These are phyloP conservation scores for Isoetes engelmannii DNA, from an alignment of 83 land plant species.

Conservation along the genomic window DNA sequence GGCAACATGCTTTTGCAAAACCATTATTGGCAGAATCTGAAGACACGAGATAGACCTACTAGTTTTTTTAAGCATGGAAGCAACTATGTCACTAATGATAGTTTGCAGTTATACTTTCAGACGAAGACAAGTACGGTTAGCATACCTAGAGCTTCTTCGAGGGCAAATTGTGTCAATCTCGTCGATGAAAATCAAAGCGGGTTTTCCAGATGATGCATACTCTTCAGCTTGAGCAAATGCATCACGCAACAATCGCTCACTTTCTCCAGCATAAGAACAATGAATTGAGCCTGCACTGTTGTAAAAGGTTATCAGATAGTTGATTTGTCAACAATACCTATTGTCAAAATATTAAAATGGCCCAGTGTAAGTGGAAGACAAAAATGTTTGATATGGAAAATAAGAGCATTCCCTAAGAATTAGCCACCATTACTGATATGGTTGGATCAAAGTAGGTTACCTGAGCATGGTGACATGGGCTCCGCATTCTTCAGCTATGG, in stretches of 20 bases:
- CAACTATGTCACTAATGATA: background rate
- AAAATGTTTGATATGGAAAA: background rate
- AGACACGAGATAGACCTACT: background rate
- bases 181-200: constrained; percentile 86
- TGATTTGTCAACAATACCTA: background rate
- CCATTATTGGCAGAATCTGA: background rate
- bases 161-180: constrained; percentile 88
- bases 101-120: too few species aligned
- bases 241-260: constrained; percentile 70
- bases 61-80: background rate
- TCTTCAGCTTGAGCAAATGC: constrained; percentile 66
- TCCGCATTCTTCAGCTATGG: constrained; percentile 60
- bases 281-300: constrained; percentile 72
- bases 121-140: background rate
- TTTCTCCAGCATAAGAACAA: constrained; percentile 80
- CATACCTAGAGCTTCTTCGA: constrained; percentile 54
- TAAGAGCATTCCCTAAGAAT: background rate
- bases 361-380: background rate
- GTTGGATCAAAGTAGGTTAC: constrained; percentile 13
- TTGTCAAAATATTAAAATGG: constrained; percentile 2
- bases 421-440: too few species aligned
- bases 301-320: background rate
- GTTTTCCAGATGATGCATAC: constrained; percentile 54
- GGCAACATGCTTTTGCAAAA: background rate
- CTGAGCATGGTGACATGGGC: constrained; percentile 67